Evolutionary conservation across 495 filamentous ascomycete genomes (phyloP).

Genomic region (Aspergillus funiculosus): DNA sequence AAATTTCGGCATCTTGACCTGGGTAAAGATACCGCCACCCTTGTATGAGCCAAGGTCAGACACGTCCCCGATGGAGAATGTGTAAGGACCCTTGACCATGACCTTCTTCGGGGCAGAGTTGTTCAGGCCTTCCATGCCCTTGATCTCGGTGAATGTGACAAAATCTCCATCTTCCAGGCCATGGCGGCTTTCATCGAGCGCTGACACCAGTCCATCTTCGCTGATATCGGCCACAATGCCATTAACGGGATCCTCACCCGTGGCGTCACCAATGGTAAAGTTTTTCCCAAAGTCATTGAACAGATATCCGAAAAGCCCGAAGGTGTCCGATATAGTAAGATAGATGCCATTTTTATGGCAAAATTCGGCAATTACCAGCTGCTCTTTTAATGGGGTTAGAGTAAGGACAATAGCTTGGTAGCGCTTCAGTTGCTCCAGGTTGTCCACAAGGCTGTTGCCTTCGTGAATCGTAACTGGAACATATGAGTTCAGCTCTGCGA

Average conservation of each 20-base stretch:
- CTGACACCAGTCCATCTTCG: slow-evolving; percentile 83
- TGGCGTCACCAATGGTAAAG: slow-evolving; percentile 83
- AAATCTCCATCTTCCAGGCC: slow-evolving; percentile 95
- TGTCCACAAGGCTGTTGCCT: slow-evolving; percentile 54
- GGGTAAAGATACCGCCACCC: slow-evolving; percentile 80
- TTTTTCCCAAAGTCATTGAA: slow-evolving; percentile 97
- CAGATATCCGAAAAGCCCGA: slow-evolving; percentile 88
- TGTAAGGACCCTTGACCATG: slow-evolving; percentile 91
- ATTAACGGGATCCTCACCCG: slow-evolving; percentile 77
- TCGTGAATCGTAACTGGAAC: slow-evolving; percentile 78
- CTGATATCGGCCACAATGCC: slow-evolving; percentile 91
- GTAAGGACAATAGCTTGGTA: slow-evolving; percentile 94
- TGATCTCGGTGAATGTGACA: slow-evolving; percentile 88
- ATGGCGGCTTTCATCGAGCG: slow-evolving; percentile 91
- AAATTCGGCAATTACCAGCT: slow-evolving; percentile 79
- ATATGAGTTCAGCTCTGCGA: slow-evolving; percentile 94
- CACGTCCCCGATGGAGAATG: slow-evolving; percentile 94
- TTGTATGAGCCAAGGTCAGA: slow-evolving; percentile 78
- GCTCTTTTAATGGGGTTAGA: slow-evolving; percentile 69
- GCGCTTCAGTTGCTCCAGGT: slow-evolving; percentile 71
- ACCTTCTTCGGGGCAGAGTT: slow-evolving; percentile 76
- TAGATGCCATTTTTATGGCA: slow-evolving; percentile 90
- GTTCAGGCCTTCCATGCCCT: slow-evolving; percentile 90
- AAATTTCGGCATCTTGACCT: slow-evolving; percentile 97
- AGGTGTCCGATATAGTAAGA: slow-evolving; percentile 79